These are phyloP conservation scores for Metschnikowia anglica DNA, from an alignment of 805 yeast species.

Conservation along the genomic window DNA sequence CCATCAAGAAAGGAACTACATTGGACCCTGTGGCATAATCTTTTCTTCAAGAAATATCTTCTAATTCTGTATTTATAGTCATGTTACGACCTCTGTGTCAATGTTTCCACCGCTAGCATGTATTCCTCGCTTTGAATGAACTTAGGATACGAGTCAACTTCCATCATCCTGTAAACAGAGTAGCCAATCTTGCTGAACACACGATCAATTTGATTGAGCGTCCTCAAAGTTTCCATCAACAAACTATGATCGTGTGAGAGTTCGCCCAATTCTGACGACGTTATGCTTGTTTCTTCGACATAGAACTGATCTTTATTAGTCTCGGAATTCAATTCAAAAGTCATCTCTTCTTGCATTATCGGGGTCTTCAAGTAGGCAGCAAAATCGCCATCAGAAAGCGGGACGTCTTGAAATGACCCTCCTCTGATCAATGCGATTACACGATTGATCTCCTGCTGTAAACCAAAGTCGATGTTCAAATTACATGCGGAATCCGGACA, in stretches of 20 bases:
- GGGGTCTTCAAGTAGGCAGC: constrained; percentile 18
- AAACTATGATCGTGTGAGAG: constrained; percentile 1
- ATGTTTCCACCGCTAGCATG: constrained; percentile 19
- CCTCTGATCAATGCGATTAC: constrained; percentile 25
- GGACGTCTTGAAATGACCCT: constrained; percentile 1
- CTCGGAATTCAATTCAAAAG: constrained; percentile 6
- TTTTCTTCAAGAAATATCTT: constrained; percentile 2
- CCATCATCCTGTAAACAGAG: constrained; percentile 60
- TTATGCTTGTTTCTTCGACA: constrained; percentile 5
- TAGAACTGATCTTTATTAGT: neutral
- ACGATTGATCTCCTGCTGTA: constrained; percentile 45
- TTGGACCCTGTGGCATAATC: constrained; percentile 66
- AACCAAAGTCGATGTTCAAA: constrained; percentile 61
- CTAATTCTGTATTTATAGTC: constrained; percentile 17
- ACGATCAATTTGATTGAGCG: constrained; percentile 18
- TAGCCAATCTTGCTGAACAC: constrained; percentile 49
- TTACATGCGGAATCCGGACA: constrained; percentile 66
- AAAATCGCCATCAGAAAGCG: constrained; percentile 11
- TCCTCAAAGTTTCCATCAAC: constrained; percentile 10
- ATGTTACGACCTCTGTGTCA: constrained; percentile 14
- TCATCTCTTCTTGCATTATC: constrained; percentile 6
- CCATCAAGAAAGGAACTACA: constrained; percentile 90
- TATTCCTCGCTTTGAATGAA: constrained; percentile 43
- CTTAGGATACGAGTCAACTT: constrained; percentile 71
- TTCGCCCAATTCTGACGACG: constrained; percentile 8